Evolutionary conservation across 495 filamentous ascomycete genomes (phyloP).

Genomic region (Podospora fimiseda): DNA sequence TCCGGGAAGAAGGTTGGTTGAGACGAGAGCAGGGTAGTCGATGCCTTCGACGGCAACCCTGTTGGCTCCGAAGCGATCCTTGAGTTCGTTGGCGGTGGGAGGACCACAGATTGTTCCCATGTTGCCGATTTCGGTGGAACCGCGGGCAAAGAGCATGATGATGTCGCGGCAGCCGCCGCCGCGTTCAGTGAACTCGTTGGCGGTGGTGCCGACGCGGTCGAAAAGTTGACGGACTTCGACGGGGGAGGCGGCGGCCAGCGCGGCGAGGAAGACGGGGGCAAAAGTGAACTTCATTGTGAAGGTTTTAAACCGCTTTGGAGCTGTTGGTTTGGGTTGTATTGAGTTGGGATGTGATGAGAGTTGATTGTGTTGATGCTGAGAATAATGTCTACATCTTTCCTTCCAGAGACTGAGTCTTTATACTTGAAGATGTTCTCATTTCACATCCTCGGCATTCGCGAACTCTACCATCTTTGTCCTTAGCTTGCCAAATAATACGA

Average conservation of each 20-base stretch:
- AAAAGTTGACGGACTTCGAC: constrained; percentile 2
- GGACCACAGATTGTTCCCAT: constrained; percentile 35
- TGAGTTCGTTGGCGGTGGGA: constrained; percentile 25
- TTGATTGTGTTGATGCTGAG: not conserved
- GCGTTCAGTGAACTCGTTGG: constrained; percentile 41
- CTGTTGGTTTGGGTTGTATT: not conserved
- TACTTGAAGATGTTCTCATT: not conserved
- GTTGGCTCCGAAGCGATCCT: constrained; percentile 15
- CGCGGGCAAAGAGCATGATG: constrained; percentile 42
- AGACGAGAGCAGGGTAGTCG: constrained; percentile 27
- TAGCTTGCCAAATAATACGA: not conserved
- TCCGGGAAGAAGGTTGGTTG: constrained; percentile 23
- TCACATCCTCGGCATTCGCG: not conserved
- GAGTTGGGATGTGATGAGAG: not conserved
- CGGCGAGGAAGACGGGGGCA: constrained; percentile 4
- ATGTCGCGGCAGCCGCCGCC: constrained; percentile 36
- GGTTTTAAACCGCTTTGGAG: not conserved
- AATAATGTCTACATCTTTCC: not conserved
- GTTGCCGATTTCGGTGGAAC: constrained; percentile 32
- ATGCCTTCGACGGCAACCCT: constrained; percentile 28
- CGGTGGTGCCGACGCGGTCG: constrained; percentile 17
- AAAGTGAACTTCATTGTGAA: constrained; percentile 5
- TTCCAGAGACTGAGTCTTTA: not conserved
- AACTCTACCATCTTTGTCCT: not conserved
- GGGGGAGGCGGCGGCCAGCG: constrained; percentile 3